Evolutionary conservation across 1,139 yeast genomes (phyloP), one percentile per base, ranked within the genome.

Genomic region (Suhomyces maxii): DNA sequence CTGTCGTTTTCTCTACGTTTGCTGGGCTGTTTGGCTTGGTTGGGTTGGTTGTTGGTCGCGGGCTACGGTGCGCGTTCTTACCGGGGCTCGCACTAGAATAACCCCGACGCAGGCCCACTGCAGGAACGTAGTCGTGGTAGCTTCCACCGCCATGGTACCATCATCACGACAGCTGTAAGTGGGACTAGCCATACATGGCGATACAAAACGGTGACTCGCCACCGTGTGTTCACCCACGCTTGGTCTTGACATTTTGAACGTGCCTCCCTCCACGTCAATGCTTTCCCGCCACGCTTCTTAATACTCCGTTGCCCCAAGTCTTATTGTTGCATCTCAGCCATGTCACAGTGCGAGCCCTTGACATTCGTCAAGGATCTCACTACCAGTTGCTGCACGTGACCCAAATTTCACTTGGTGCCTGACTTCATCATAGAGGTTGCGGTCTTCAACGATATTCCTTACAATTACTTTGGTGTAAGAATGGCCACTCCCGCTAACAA

Each of bases 351-450:
- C 31, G 31, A 28, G 31, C 31, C 31, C 31, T 11, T 18, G n/a
- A 7, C 31, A 7, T 3, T 3, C 7, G 31, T 28, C 23, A 18
- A 18, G 31, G 31, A 28, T 28, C 31, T 28, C 9, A 11, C 31
- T 18, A 28, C 11, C 4, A 30, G 31, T 37, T 37, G 39, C 39
- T 37, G 9, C 39, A 37, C 39, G 39, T 37, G 39, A 37, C 26
- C 25, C 39, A 18, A 37, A 37, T 37, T 37, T 37, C 39, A 37
- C 34, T 18, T 13, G 23, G 23, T n/a, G 8, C 18, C 37, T 23
- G n/a, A 14, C 31, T 9, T 9, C 11, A 9, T 28, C 7, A 28
- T 9, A 11, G 11, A 28, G 26, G n/a, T 36, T 36, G 39, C 33
- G 39, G 33, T 28, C 31, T 28, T 28, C 31, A 9, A 18, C 31